Conservation (phyloP, 2,329 filamentous ascomycete species). For the Diaporthe australafricana region DNA sequence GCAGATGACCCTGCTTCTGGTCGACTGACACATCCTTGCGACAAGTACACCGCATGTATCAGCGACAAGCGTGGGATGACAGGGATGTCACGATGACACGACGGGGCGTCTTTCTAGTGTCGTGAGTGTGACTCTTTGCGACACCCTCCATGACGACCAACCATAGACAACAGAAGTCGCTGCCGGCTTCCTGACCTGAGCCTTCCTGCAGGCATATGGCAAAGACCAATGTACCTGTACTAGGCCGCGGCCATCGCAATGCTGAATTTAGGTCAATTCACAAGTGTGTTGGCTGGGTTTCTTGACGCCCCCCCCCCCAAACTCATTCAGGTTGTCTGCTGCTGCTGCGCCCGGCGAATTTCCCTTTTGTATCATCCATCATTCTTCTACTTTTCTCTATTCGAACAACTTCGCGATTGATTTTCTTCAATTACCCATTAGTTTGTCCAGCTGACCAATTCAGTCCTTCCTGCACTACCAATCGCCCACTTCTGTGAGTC, state of each 20-base stretch:
- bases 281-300: slow-evolving; percentile 20
- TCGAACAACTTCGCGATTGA: slow-evolving; percentile 1
- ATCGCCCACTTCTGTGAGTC: slow-evolving; percentile 6
- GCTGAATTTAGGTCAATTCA: slow-evolving; percentile 31
- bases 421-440: background rate
- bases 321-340: slow-evolving; percentile 13
- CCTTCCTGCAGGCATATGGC: slow-evolving; percentile 32
- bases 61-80: background rate
- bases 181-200: slow-evolving; percentile 9
- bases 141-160: slow-evolving; percentile 30
- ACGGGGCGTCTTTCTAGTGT: slow-evolving; percentile 28
- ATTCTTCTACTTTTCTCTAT: slow-evolving; percentile 26
- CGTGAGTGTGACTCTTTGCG: slow-evolving; percentile 36
- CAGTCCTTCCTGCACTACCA: slow-evolving; percentile 27
- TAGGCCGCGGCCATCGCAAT: slow-evolving; percentile 27
- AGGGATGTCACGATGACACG: slow-evolving; percentile 28
- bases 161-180: slow-evolving; percentile 27
- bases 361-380: slow-evolving; percentile 21
- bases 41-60: slow-evolving; percentile 32
- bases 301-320: slow-evolving; percentile 17
- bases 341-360: slow-evolving; percentile 20
- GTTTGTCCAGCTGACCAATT: slow-evolving; percentile 37
- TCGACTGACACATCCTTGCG: slow-evolving; percentile 27
- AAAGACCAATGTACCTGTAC: slow-evolving; percentile 32
- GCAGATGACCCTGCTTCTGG: slow-evolving; percentile 30